Base-by-base conservation (phyloP, 192 early-diverging fungal species). In the Coemansia umbellata region DNA sequence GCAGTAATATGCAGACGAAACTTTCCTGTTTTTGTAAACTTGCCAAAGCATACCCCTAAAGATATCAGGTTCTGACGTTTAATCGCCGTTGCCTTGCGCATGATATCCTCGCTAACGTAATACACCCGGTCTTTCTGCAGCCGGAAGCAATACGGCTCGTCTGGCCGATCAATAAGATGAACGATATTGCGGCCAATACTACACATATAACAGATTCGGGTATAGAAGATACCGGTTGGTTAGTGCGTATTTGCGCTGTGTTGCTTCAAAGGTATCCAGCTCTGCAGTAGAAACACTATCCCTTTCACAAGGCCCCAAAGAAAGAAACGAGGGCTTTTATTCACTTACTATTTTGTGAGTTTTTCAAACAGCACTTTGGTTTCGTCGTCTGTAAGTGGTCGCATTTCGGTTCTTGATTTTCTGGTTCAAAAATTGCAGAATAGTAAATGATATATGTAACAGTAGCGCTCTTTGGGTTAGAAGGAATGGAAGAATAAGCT, bases 321-420 rank as follows among this genome's bases (percentile, higher is more conserved):
- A n/a, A n/a, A n/a, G n/a, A n/a, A n/a, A n/a, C n/a, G n/a, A n/a
- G n/a, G n/a, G n/a, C n/a, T 11, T 5, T 11, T 45, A 19, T n/a
- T 9, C 15, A 45, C 64, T 59, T 66, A 66, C 64, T 97, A 97
- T 84, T 97, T 95, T 30, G 96, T 85, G 50, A 99, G 84, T 80
- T 99, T 99, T 61, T 95, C 89, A 65, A 99, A 99, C 53, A 99
- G 80, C 18, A 91, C 91, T 72, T 95, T 94, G 43, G 95, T 95
- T 72, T 99, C 96, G 74, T 94, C 89, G 67, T 94, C 90, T 37
- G 96, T 99, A 33, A 99, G 80, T 5, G 94, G 96, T 42, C 96
- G 83, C 96, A 99, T 99, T 42, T 47, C 64, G n/a, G n/a, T n/a
- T n/a, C n/a, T n/a, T n/a, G n/a, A n/a, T n/a, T n/a, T n/a, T n/a